Percentiles rank a stretch among this genome's conserved stretches.
These are phyloP conservation scores for Sordariomycetes sp. DNA, from an alignment of 2,329 filamentous ascomycete species.

Conservation along the genomic window DNA sequence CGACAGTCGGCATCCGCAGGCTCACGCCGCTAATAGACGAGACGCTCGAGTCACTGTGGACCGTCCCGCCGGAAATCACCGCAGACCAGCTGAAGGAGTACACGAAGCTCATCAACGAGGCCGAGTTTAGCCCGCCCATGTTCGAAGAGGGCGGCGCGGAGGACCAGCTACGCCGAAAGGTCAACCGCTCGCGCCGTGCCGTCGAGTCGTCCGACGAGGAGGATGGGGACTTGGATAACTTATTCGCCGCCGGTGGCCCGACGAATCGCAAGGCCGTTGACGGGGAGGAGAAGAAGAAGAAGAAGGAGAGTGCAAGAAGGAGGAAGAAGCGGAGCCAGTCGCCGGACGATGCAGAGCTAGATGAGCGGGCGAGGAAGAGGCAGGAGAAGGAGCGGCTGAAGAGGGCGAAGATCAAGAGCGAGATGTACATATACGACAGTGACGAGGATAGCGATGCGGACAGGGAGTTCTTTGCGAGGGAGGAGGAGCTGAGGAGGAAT, in stretches of 20 bases:
- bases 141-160: conserved; percentile 70
- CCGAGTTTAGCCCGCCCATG: conserved; percentile 63
- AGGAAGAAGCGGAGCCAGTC: conserved; percentile 21
- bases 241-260: conserved; percentile 59
- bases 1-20: conserved; percentile 56
- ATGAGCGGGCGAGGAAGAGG: conserved; percentile 47
- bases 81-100: conserved; percentile 54
- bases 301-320: conserved; percentile 27
- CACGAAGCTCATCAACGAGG: conserved; percentile 60
- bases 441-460: conserved; percentile 69
- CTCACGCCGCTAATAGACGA: conserved; percentile 45
- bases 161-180: conserved; percentile 64
- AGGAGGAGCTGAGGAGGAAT: conserved; percentile 36
- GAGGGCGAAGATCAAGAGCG: conserved; percentile 69
- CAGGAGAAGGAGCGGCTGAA: conserved; percentile 64
- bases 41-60: conserved; percentile 64
- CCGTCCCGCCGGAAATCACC: conserved; percentile 53
- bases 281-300: conserved; percentile 41
- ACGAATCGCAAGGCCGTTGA: conserved; percentile 41
- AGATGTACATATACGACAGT: conserved; percentile 64
- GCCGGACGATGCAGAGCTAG: conserved; percentile 48
- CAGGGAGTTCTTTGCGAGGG: conserved; percentile 62
- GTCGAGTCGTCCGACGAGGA: conserved; percentile 51
- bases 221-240: conserved; percentile 32
- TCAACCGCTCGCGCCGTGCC: conserved; percentile 24